A percentile compares a stretch with the other conserved stretches of the same genome.
Conservation (phyloP, 305 asterid species). For the Caryopteris hybrid region DNA sequence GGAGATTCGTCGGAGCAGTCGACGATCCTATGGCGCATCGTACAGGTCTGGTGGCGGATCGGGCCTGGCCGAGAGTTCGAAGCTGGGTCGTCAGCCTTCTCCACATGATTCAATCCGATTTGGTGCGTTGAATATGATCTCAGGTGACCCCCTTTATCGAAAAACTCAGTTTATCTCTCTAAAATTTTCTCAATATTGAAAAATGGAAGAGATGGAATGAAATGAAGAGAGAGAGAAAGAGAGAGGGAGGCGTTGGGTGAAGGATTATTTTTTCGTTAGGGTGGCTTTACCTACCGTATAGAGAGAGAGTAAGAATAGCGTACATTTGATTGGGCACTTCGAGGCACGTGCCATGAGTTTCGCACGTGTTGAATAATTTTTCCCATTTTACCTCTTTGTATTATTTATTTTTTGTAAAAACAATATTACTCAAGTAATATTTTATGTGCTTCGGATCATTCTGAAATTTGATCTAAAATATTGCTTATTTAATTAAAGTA, state of each 20-base stretch:
- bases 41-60: slow-evolving; percentile 23
- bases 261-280: not conserved
- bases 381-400: no score
- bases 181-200: not conserved
- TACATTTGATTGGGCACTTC: not conserved
- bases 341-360: not conserved
- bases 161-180: not conserved
- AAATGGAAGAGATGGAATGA: not conserved
- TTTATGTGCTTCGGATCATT: no score
- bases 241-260: not conserved
- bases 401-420: no score
- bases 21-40: slow-evolving; percentile 20
- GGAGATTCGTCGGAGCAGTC: slow-evolving; percentile 14
- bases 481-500: no score
- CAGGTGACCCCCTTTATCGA: slow-evolving; percentile 15
- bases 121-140: slow-evolving; percentile 14
- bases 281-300: slow-evolving; percentile 16
- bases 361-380: not conserved
- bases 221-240: slow-evolving; percentile 3
- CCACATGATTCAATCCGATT: slow-evolving; percentile 41
- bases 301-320: not conserved
- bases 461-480: no score
- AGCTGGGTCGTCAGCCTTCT: slow-evolving; percentile 39
- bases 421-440: no score
- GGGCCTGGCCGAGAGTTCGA: slow-evolving; percentile 25